Conservation (phyloP, 345 rosid genomes). For the Xanthoceras sorbifolium region DNA sequence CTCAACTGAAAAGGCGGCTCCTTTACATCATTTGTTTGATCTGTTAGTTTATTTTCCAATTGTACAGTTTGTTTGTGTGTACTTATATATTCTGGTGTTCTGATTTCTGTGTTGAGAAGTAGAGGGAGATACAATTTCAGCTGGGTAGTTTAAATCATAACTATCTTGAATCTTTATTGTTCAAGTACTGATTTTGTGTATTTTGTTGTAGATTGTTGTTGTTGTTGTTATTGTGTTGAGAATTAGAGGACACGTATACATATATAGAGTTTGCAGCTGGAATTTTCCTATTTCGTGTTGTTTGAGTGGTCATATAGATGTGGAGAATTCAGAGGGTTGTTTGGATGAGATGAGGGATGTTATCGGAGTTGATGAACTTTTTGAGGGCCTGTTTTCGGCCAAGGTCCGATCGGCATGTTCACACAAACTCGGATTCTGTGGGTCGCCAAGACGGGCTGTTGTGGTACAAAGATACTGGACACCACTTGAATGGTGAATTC, state of each 20-base stretch:
- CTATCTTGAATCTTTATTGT: background rate
- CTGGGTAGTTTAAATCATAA: slow-evolving; percentile 5
- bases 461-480: slow-evolving; percentile 81
- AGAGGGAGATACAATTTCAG: slow-evolving; percentile 16
- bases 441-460: slow-evolving; percentile 85
- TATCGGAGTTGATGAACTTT: slow-evolving; percentile 76
- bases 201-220: slow-evolving; percentile 25
- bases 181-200: slow-evolving; percentile 4
- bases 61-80: slow-evolving; percentile 4
- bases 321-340: slow-evolving; percentile 51
- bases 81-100: background rate
- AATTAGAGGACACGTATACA: slow-evolving; percentile 15
- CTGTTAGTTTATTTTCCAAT: slow-evolving; percentile 23
- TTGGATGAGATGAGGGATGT: slow-evolving; percentile 96
- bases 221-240: slow-evolving; percentile 25
- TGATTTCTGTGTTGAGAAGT: slow-evolving; percentile 11
- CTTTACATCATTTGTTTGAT: slow-evolving; percentile 29
- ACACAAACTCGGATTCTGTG: slow-evolving; percentile 52
- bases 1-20: slow-evolving; percentile 22
- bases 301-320: slow-evolving; percentile 41
- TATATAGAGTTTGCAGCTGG: background rate
- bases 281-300: slow-evolving; percentile 21
- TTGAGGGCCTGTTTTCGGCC: slow-evolving; percentile 88
- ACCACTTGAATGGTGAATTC: slow-evolving; percentile 77
- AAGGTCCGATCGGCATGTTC: slow-evolving; percentile 61